Percentiles rank a stretch among this genome's conserved stretches.
These are phyloP conservation scores for Trametes cinnabarina DNA, from an alignment of 768 basidiomycete genomes.

Conservation along the genomic window DNA sequence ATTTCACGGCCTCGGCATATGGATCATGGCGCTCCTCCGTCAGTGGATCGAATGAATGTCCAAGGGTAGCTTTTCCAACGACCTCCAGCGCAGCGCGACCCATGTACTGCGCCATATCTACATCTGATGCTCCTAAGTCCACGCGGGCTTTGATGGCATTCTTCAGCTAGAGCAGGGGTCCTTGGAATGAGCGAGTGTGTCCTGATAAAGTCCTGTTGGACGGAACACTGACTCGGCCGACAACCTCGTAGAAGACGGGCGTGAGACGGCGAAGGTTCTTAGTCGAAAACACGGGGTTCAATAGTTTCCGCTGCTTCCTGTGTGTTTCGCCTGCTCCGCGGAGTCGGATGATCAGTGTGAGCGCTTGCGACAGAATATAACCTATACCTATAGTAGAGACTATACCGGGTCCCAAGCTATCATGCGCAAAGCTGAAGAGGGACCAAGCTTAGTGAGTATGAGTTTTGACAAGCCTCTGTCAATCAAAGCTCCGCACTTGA, in stretches of 20 bases:
- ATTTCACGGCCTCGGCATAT: slow-evolving; percentile 26
- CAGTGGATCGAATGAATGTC: slow-evolving; percentile 26
- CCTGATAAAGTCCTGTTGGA: neutral
- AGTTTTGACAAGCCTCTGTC: neutral
- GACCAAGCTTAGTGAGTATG: neutral
- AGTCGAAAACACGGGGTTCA: slow-evolving; percentile 17
- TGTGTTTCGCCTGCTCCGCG: slow-evolving; percentile 18
- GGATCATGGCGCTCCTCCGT: slow-evolving; percentile 9
- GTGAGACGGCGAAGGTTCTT: slow-evolving; percentile 10
- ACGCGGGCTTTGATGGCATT: slow-evolving; percentile 11
- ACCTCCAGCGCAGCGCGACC: slow-evolving; percentile 25
- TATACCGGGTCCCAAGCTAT: slow-evolving; percentile 4
- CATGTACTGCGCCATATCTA: slow-evolving; percentile 24
- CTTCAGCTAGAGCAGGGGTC: slow-evolving; percentile 8
- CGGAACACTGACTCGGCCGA: neutral
- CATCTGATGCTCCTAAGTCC: neutral
- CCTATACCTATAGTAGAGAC: slow-evolving; percentile 7
- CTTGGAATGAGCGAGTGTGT: neutral
- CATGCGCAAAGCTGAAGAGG: neutral
- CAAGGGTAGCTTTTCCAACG: slow-evolving; percentile 24
- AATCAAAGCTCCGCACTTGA: slow-evolving; percentile 2
- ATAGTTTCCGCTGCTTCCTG: slow-evolving; percentile 23
- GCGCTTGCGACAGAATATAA: neutral
- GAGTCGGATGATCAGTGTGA: too few species aligned
- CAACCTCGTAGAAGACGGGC: slow-evolving; percentile 15